A percentile compares a stretch with the other conserved stretches of the same genome.
These are phyloP conservation scores for Modicella reniformis DNA, from an alignment of 371 early-diverging fungal genomes.

Conservation along the genomic window DNA sequence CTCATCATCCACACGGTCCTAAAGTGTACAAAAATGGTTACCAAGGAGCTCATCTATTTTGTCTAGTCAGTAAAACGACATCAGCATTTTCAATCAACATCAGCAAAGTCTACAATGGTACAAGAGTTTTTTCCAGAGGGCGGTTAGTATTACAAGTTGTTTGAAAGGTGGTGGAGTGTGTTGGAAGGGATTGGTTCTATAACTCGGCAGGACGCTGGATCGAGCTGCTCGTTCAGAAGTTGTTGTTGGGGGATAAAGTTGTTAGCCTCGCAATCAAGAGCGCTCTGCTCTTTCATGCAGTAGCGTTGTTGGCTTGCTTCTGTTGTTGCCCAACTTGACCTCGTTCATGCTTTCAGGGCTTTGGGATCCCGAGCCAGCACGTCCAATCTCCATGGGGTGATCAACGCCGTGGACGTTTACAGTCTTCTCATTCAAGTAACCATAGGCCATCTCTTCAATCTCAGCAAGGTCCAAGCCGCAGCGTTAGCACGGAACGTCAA, in stretches of 20 bases:
- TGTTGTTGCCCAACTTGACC: slow-evolving; percentile 37
- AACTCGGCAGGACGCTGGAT: too few species aligned
- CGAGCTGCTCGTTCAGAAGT: too few species aligned
- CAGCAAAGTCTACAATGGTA: too few species aligned
- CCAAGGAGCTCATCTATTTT: too few species aligned
- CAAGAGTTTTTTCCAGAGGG: too few species aligned
- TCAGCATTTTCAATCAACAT: too few species aligned
- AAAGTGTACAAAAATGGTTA: background rate
- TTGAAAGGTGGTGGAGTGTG: too few species aligned
- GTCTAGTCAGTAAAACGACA: too few species aligned
- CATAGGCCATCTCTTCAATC: slow-evolving; percentile 78
- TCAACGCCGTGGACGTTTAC: slow-evolving; percentile 26
- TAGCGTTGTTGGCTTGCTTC: background rate
- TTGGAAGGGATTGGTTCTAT: too few species aligned
- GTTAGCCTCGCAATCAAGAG: too few species aligned
- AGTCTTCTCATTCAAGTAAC: slow-evolving; percentile 40
- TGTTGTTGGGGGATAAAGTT: too few species aligned
- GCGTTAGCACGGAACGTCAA: slow-evolving; percentile 78
- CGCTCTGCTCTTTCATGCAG: slow-evolving; percentile 1
- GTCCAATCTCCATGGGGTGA: slow-evolving; percentile 38
- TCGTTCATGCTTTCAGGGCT: slow-evolving; percentile 32
- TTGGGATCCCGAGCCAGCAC: slow-evolving; percentile 18
- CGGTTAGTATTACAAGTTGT: too few species aligned
- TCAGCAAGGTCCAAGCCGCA: slow-evolving; percentile 81
- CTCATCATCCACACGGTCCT: slow-evolving; percentile 3